Conservation (phyloP, 2,329 filamentous ascomycete genomes). For the Fusarium albosuccineum region DNA sequence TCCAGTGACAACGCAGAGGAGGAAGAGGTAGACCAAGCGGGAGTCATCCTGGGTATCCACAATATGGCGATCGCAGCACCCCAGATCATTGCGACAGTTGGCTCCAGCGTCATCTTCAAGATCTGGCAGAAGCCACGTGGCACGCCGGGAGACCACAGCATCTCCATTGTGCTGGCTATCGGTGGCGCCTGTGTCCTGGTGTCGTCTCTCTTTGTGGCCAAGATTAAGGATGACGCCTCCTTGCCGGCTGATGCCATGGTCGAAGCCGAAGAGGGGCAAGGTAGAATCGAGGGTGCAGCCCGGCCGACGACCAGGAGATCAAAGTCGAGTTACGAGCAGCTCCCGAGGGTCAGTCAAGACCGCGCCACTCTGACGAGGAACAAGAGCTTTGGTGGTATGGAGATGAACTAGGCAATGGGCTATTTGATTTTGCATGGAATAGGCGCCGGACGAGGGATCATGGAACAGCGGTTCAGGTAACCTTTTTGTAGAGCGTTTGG, state of each 20-base stretch:
- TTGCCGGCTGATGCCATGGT: slow-evolving; percentile 54
- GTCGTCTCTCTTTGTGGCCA: slow-evolving; percentile 79
- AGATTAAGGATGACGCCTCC: slow-evolving; percentile 72
- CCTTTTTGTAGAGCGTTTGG: slow-evolving; percentile 18
- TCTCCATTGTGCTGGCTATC: slow-evolving; percentile 87
- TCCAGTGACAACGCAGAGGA: slow-evolving; percentile 51
- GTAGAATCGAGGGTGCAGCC: slow-evolving; percentile 48
- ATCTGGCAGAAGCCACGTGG: slow-evolving; percentile 89
- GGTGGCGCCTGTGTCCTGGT: slow-evolving; percentile 83
- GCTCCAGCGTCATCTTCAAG: slow-evolving; percentile 87
- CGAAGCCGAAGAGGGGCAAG: slow-evolving; percentile 59
- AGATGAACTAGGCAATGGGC: slow-evolving; percentile 46
- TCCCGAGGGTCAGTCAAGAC: slow-evolving; percentile 59
- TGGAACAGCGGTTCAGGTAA: slow-evolving; percentile 26
- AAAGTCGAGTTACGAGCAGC: slow-evolving; percentile 57
- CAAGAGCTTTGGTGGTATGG: slow-evolving; percentile 63
- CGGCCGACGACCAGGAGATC: slow-evolving; percentile 47
- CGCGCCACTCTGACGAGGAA: slow-evolving; percentile 62
- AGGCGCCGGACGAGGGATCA: slow-evolving; percentile 20
- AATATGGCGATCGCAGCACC: slow-evolving; percentile 94
- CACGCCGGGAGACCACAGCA: slow-evolving; percentile 85
- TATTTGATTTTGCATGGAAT: slow-evolving; percentile 8
- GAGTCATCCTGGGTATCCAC: slow-evolving; percentile 93
- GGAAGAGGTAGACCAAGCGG: slow-evolving; percentile 80
- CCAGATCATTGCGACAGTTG: slow-evolving; percentile 89